Base-by-base conservation (phyloP, 169 alveolate genomes). In the Plasmodium fragile region DNA sequence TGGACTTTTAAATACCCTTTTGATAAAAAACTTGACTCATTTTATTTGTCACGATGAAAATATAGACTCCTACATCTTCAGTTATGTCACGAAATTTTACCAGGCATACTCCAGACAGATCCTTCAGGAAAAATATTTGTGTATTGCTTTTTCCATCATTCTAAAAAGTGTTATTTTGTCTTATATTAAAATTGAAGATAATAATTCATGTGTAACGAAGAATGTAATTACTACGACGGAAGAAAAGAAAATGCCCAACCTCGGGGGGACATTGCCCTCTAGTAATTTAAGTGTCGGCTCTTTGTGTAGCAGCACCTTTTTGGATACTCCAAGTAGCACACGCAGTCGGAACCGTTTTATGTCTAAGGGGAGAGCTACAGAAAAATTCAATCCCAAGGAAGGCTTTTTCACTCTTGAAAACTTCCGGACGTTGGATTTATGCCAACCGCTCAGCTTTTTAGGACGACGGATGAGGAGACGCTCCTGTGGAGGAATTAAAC, bases 21-120 rank as follows among this genome's bases (percentile, higher is more conserved):
- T 81, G 18, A 71, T 91, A 70, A 91, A 81, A 81, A 69, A 25
- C 10, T 4, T 91, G 80, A 41, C 84, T 6, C 59, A 43, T 81
- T 91, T 91, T 43, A 69, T 91, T 30, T 28, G 92, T 22, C 34
- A 49, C 10, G 73, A 91, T 52, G 77, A 91, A 25, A 43, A 39
- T 22, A 39, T 91, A n/a, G 49, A 91, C 32, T 43, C 83, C 6
- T 80, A 25, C 75, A 79, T 91, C 28, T 80, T 91, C 65, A 81
- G 39, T 32, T 91, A 70, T 80, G 41, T 41, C 2, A 65, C 70
- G 65, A 89, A 89, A 52, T 16, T 89, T 30, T 89, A 89, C 36
- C 43, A 78, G 49, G 52, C 41, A 2, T 89, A 78, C 71, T 78
- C 89, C 28, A 18, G 8, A 2, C 89, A 59, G 5, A 78, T 89